Evolutionary conservation across 371 early-diverging fungal species (phyloP).

Genomic region (Dichotomocladium elegans): DNA sequence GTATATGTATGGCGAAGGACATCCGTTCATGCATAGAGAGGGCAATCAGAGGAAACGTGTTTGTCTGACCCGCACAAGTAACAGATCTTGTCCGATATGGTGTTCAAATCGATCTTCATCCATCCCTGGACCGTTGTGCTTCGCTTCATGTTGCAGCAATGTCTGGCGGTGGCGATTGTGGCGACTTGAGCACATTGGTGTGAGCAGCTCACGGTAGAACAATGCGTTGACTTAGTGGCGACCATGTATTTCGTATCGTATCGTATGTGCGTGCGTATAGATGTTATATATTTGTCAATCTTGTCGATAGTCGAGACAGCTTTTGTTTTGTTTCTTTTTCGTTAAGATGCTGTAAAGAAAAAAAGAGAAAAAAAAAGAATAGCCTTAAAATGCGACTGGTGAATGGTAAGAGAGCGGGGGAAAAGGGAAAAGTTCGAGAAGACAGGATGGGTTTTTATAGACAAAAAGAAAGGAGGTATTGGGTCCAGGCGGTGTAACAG

Average conservation of each 20-base stretch:
- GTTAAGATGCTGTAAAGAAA: not conserved
- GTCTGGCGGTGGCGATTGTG: not conserved
- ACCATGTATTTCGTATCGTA: not conserved
- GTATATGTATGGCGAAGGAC: not conserved
- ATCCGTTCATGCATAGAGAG: slow-evolving; percentile 33
- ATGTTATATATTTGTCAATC: no score
- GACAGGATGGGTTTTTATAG: not conserved
- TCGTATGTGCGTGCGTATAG: not conserved
- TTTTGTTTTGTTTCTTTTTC: not conserved
- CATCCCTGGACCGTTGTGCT: no score
- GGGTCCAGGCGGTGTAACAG: slow-evolving; percentile 21
- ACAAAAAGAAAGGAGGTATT: slow-evolving; percentile 4
- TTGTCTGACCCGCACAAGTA: slow-evolving; percentile 46
- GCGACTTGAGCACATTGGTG: not conserved
- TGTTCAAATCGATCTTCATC: no score
- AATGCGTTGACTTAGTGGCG: no score
- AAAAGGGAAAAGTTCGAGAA: not conserved
- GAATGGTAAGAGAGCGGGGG: not conserved
- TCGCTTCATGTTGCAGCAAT: not conserved
- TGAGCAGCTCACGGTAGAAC: not conserved
- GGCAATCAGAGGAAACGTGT: slow-evolving; percentile 46
- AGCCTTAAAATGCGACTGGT: not conserved
- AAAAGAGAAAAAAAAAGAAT: not conserved
- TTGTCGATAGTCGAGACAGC: no score
- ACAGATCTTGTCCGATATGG: slow-evolving; percentile 21